Evolutionary conservation across 371 early-diverging fungal genomes (phyloP), one percentile per base, ranked within the genome.

Genomic region (Coemansia sp.): DNA sequence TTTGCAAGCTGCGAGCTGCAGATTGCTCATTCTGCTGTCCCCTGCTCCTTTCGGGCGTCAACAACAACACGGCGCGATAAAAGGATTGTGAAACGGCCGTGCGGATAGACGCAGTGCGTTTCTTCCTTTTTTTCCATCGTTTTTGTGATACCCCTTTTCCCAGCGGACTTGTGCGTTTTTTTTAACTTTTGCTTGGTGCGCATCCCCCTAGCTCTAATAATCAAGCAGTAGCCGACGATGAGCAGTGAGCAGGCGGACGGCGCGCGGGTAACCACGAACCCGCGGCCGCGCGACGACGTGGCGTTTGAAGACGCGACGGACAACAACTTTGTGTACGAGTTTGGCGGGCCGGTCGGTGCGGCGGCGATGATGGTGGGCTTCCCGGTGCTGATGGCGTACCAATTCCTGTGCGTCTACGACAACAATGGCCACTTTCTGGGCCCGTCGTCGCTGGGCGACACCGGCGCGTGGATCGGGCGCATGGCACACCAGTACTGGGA

Each of bases 381-480:
- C 68, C 88, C 90, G 42, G 65, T 79, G 51, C 77, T 88, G 34
- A 88, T 90, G 90, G 87, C 83, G 65, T 90, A 90, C 70, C 84
- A 88, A 59, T 88, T 86, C 82, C 81, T 85, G 40, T 88, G 85
- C 59, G 80, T 90, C 47, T 86, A 87, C 68, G 84, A 80, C 68
- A 83, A 88, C 69, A 76, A 82, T 70, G 90, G 90, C 34, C 70
- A 72, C 31, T 58, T 90, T 32, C 78, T 83, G 41, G 65, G 59
- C 26, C 90, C 90, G 7, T 57, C 67, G 16, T 62, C 67, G 42
- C 52, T 77, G 1, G 71, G 50, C 34, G 81, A 83, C 56, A 47
- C 74, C 7, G 70, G 68, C 14, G 80, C 79, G 56, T 68, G 84
- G 62, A 62, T 54, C 16, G 64, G 63, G 36, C 82, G 79, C 63